Conservation (phyloP, 352 stramenopile genomes). For the Thalassiosira mediterranea region DNA sequence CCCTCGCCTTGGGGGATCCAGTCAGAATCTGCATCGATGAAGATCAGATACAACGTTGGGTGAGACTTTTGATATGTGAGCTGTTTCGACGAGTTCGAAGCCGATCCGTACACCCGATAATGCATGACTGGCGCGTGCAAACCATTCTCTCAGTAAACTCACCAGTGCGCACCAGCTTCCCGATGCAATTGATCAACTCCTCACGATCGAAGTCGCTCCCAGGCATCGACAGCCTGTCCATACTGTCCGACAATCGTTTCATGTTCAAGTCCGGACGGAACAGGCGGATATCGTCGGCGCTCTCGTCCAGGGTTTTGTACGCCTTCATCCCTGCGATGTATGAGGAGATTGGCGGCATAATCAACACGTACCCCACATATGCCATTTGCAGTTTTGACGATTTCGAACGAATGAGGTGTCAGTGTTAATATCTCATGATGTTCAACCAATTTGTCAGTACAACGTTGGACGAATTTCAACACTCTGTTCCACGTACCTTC, state of each 20-base stretch:
- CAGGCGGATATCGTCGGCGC: constrained; percentile 87
- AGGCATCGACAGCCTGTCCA: constrained; percentile 86
- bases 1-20: constrained; percentile 94
- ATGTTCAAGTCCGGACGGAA: constrained; percentile 97
- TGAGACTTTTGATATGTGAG: constrained; percentile 71
- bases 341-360: neutral
- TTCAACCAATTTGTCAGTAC: neutral
- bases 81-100: neutral
- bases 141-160: neutral
- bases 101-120: constrained; percentile 20
- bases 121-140: neutral
- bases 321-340: constrained; percentile 71
- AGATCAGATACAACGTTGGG: constrained; percentile 55
- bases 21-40: constrained; percentile 80
- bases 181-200: constrained; percentile 91
- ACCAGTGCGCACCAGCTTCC: constrained; percentile 75
- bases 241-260: constrained; percentile 92
- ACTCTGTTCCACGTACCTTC: constrained; percentile 83
- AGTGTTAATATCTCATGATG: neutral
- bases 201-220: constrained; percentile 88
- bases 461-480: too few relatives aligned
- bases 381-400: too few relatives aligned
- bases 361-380: too few relatives aligned
- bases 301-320: constrained; percentile 76
- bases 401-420: neutral